Evolutionary conservation across 345 rosid genomes (phyloP).

Genomic region (Populus alba): DNA sequence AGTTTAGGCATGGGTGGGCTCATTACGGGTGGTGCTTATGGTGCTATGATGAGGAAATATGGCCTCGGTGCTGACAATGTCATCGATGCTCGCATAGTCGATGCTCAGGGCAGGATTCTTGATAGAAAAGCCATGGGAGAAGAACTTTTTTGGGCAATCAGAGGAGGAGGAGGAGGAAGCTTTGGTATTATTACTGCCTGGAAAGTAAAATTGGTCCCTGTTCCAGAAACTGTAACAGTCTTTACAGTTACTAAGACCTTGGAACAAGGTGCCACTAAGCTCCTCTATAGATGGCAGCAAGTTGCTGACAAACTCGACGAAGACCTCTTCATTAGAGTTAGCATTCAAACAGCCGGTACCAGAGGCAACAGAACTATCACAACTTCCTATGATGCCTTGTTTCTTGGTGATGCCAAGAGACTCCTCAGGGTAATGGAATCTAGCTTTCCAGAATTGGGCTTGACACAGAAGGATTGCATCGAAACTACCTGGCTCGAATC

Average conservation of each 20-base stretch:
- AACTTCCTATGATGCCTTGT: conserved; percentile 17
- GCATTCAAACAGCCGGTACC: conserved; percentile 17
- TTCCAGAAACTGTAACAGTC: conserved; percentile 58
- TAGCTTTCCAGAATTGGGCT: conserved; percentile 34
- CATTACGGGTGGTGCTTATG: conserved; percentile 41
- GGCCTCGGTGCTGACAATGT: conserved; percentile 82
- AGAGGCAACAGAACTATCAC: conserved; percentile 6
- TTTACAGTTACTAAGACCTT: conserved; percentile 51
- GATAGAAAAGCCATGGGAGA: conserved; percentile 67
- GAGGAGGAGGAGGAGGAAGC: conserved; percentile 77
- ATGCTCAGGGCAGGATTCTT: conserved; percentile 49
- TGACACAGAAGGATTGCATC: conserved; percentile 22
- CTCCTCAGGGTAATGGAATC: conserved; percentile 20
- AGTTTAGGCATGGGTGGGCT: conserved; percentile 44
- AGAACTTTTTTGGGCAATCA: conserved; percentile 68
- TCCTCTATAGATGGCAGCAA: conserved; percentile 52
- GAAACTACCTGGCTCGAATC: conserved; percentile 34
- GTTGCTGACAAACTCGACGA: conserved; percentile 56
- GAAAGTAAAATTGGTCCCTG: conserved; percentile 66
- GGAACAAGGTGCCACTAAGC: conserved; percentile 45
- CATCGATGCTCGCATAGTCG: conserved; percentile 61
- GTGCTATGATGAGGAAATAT: conserved; percentile 69
- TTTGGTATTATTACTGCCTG: conserved; percentile 62
- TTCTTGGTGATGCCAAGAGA: conserved; percentile 13
- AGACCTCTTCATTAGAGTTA: conserved; percentile 56